Percentiles rank a stretch among this genome's conserved stretches.
phyloP scores from a whole-genome alignment of 202 grass and related monocot genomes.

The Schoenoplectus tabernaemontani region DNA sequence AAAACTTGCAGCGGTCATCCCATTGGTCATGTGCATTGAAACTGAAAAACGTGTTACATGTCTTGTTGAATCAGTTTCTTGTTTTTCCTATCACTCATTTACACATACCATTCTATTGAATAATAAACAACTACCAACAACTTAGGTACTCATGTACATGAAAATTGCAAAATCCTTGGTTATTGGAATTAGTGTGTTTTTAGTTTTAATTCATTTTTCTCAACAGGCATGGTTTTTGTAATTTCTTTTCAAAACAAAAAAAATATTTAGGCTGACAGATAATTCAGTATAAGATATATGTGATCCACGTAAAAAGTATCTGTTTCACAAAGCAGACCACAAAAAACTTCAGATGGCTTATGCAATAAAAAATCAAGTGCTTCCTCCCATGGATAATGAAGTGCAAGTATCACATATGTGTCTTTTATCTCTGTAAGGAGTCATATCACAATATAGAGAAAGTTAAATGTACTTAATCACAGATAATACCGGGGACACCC shows the following conservation, averaged over 20 bases:
- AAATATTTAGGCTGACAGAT: neutral
- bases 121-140: neutral
- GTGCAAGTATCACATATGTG: neutral
- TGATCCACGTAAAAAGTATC: neutral
- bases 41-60: neutral
- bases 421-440: neutral
- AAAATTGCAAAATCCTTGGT: neutral
- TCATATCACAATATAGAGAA: neutral
- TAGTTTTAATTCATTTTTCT: neutral
- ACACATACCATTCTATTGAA: neutral
- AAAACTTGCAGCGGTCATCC: neutral
- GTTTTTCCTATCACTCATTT: neutral
- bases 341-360: neutral
- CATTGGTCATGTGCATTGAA: neutral
- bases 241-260: neutral
- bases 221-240: neutral
- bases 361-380: neutral
- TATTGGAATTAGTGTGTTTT: neutral
- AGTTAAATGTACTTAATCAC: neutral
- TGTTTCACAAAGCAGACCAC: neutral
- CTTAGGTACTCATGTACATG: neutral
- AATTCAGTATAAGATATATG: neutral
- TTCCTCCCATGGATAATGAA: neutral
- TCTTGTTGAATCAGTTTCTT: neutral
- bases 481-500: neutral